Percentiles rank a stretch among this genome's conserved stretches.
Evolutionary conservation across 805 yeast genomes (phyloP).

Genomic region (Suhomyces vadensis): DNA sequence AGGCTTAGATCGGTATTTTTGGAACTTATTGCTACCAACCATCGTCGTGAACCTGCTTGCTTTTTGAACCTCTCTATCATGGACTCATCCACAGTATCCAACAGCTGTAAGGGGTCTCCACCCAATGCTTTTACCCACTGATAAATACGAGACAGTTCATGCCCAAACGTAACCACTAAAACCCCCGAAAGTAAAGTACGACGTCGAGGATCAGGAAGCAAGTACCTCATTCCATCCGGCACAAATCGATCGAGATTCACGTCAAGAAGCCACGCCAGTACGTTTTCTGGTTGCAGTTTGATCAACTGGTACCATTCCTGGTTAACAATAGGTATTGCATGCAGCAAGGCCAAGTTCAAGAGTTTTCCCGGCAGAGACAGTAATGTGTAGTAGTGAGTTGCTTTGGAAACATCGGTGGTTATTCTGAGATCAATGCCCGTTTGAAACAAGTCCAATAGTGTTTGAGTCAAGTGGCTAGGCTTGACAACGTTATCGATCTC

Average conservation of each 20-base stretch:
- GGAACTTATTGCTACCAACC: not conserved
- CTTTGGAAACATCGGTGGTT: conserved; percentile 17
- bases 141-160: conserved; percentile 7
- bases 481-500: not conserved
- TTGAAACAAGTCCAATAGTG: conserved; percentile 6
- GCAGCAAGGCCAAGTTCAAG: conserved; percentile 26
- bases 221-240: conserved; percentile 13
- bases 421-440: conserved; percentile 21
- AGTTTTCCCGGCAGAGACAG: conserved; percentile 14
- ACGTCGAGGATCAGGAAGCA: conserved; percentile 17
- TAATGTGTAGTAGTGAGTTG: conserved; percentile 26
- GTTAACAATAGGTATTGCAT: conserved; percentile 30
- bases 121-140: conserved; percentile 20
- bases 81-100: not conserved
- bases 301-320: conserved; percentile 25
- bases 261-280: conserved; percentile 24
- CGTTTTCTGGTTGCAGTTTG: conserved; percentile 11
- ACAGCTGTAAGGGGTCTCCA: conserved; percentile 7
- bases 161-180: conserved; percentile 4
- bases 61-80: not conserved
- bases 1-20: conserved; percentile 4
- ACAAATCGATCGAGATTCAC: conserved; percentile 15
- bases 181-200: conserved; percentile 15
- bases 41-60: not conserved
- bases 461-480: conserved; percentile 1